Evolutionary conservation across 2,329 filamentous ascomycete species (phyloP).

Genomic region (Incumbomyces lentus): DNA sequence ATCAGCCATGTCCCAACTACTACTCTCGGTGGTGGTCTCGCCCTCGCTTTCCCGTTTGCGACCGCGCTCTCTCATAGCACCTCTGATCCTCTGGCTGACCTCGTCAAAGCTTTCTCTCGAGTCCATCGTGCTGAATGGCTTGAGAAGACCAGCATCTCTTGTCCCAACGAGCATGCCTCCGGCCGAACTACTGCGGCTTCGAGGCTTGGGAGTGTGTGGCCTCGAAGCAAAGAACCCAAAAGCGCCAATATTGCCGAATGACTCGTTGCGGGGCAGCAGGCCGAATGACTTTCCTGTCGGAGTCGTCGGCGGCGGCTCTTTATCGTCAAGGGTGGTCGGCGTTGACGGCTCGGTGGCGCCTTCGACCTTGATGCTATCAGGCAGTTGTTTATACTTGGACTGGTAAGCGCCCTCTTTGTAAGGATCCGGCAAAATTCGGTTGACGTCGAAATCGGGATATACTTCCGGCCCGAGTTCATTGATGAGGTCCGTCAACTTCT

Average conservation of each 20-base stretch:
- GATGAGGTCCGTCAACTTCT: slow-evolving; percentile 80
- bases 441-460: slow-evolving; percentile 87
- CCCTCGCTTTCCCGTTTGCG: slow-evolving; percentile 35
- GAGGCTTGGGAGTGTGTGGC: slow-evolving; percentile 67
- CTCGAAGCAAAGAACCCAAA: slow-evolving; percentile 85
- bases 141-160: slow-evolving; percentile 55
- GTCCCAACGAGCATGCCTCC: slow-evolving; percentile 47
- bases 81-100: slow-evolving; percentile 71
- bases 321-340: slow-evolving; percentile 21
- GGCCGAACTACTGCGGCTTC: slow-evolving; percentile 60
- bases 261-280: slow-evolving; percentile 72
- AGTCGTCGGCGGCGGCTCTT: slow-evolving; percentile 16
- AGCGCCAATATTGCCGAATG: slow-evolving; percentile 77
- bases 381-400: slow-evolving; percentile 18
- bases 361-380: slow-evolving; percentile 14
- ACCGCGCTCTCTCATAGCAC: slow-evolving; percentile 72
- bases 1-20: slow-evolving; percentile 21
- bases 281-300: slow-evolving; percentile 28
- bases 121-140: slow-evolving; percentile 57
- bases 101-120: slow-evolving; percentile 66
- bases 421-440: slow-evolving; percentile 53
- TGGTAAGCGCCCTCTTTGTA: slow-evolving; percentile 30
- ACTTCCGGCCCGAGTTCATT: slow-evolving; percentile 92
- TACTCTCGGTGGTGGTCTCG: slow-evolving; percentile 19
- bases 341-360: slow-evolving; percentile 26